A percentile compares a stretch with the other conserved stretches of the same genome.
These are phyloP conservation scores for Arctium lappa DNA, from an alignment of 129 eudicot genomes.

Conservation along the genomic window DNA sequence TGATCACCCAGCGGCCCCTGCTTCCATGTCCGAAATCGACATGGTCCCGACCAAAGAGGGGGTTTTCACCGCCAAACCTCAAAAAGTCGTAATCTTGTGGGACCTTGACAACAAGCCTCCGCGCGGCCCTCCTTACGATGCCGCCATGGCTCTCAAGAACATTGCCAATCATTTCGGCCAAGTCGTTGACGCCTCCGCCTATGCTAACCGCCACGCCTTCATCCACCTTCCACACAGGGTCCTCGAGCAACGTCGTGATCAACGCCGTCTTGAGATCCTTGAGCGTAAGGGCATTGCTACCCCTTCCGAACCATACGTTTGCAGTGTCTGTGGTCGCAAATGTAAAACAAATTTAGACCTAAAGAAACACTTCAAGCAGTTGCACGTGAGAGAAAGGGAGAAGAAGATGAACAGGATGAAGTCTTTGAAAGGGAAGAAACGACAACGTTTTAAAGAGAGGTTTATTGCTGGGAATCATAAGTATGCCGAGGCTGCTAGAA, in stretches of 20 bases:
- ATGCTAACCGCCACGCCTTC: constrained; percentile 97
- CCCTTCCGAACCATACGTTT: constrained; percentile 46
- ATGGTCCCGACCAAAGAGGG: constrained; percentile 64
- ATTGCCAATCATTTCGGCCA: constrained; percentile 70
- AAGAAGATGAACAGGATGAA: constrained; percentile 84
- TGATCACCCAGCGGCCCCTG: constrained; percentile 9
- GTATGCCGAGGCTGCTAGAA: constrained; percentile 74
- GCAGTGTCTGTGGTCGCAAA: constrained; percentile 85
- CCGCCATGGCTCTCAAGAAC: constrained; percentile 59
- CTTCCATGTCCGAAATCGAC: constrained; percentile 68
- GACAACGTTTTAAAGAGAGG: constrained; percentile 79
- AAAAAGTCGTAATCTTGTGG: constrained; percentile 85
- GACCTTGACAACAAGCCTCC: constrained; percentile 97
- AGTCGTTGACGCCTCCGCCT: constrained; percentile 74
- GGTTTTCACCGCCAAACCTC: constrained; percentile 53
- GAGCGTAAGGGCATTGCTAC: constrained; percentile 52
- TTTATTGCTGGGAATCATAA: constrained; percentile 53
- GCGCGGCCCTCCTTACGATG: constrained; percentile 90
- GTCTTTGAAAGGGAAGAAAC: constrained; percentile 80
- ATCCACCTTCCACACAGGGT: constrained; percentile 89
- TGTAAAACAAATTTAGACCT: constrained; percentile 68
- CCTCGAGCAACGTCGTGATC: constrained; percentile 55
- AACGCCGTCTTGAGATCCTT: constrained; percentile 48
- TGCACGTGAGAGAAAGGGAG: constrained; percentile 81
- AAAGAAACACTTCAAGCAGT: constrained; percentile 69